These are phyloP conservation scores for Scutellaria barbata DNA, from an alignment of 257 asterid genomes.

Conservation along the genomic window DNA sequence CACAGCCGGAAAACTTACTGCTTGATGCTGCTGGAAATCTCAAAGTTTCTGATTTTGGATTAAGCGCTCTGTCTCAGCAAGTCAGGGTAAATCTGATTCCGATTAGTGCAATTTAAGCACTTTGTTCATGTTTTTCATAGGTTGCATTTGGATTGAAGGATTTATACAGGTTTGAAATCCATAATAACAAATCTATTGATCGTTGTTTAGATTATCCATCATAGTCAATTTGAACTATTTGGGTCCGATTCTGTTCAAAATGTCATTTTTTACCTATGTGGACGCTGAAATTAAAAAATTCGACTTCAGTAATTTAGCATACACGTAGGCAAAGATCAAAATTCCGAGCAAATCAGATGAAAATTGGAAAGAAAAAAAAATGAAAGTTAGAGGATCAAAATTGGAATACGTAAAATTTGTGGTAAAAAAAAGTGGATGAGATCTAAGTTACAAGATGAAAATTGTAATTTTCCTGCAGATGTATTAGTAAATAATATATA, in stretches of 20 bases:
- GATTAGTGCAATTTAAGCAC: background rate
- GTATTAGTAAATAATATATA: background rate
- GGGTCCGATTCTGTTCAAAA: no score
- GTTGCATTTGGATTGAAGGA: conserved; percentile 7
- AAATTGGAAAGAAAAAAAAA: no score
- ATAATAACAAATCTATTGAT: background rate
- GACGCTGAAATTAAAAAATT: no score
- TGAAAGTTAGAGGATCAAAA: no score
- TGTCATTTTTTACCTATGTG: no score
- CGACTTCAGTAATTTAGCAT: no score
- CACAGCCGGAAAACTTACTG: conserved; percentile 90
- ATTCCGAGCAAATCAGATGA: no score
- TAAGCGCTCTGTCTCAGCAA: conserved; percentile 95
- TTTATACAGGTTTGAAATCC: background rate
- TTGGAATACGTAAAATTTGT: no score
- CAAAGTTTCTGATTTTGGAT: conserved; percentile 93
- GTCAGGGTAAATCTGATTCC: conserved; percentile 64
- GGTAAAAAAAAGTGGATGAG: no score
- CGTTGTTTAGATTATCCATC: background rate
- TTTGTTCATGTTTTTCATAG: conserved; percentile 6
- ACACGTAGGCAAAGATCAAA: no score
- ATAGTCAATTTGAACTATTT: no score
- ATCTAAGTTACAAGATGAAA: no score
- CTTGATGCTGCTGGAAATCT: conserved; percentile 85
- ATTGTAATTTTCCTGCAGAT: background rate